Percentiles rank a stretch among this genome's conserved stretches.
Evolutionary conservation across 768 basidiomycete species (phyloP).

Genomic region (Leccinum fibrillosum): DNA sequence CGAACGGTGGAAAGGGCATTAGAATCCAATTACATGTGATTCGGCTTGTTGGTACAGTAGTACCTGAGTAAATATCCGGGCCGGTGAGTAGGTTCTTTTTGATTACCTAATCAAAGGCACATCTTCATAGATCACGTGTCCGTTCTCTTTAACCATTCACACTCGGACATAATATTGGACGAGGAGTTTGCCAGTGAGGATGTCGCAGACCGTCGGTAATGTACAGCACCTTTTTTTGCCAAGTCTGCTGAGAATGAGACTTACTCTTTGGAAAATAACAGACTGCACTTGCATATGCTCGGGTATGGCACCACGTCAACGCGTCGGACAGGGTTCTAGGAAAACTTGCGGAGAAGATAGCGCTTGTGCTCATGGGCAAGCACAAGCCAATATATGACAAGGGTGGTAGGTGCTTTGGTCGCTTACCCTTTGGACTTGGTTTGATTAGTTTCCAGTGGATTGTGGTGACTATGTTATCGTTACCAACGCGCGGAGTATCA

Average conservation of each 20-base stretch:
- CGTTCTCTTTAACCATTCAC: neutral
- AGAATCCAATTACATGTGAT: neutral
- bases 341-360: constrained; percentile 91
- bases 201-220: constrained; percentile 84
- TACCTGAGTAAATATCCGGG: no score
- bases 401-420: constrained; percentile 51
- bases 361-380: constrained; percentile 96
- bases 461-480: constrained; percentile 98
- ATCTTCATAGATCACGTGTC: neutral
- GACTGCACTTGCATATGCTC: constrained; percentile 95
- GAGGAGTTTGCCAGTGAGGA: constrained; percentile 26
- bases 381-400: constrained; percentile 98
- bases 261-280: constrained; percentile 30
- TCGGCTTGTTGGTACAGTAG: neutral
- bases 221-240: constrained; percentile 38
- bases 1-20: neutral
- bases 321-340: constrained; percentile 90
- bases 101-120: neutral
- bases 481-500: constrained; percentile 79
- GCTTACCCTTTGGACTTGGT: neutral
- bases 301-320: constrained; percentile 95
- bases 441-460: constrained; percentile 59
- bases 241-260: neutral
- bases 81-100: no score
- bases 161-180: neutral